phyloP scores from a whole-genome alignment of 345 rosid genomes.

The Salix udensis region DNA sequence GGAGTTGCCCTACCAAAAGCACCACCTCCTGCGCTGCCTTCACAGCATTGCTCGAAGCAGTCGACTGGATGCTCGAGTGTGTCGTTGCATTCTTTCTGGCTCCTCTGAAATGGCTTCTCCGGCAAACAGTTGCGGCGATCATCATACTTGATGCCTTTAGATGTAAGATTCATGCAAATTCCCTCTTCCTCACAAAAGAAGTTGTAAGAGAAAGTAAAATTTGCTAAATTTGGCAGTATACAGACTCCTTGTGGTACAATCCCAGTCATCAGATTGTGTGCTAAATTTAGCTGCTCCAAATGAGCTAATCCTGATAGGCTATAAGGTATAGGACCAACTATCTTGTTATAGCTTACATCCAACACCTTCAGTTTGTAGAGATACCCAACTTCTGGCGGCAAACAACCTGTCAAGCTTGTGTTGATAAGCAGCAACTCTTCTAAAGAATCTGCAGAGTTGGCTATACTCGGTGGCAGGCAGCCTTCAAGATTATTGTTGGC shows the following conservation, averaged over 20 bases:
- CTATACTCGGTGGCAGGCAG: constrained; percentile 70
- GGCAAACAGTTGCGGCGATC: constrained; percentile 77
- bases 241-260: constrained; percentile 64
- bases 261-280: constrained; percentile 70
- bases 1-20: constrained; percentile 11
- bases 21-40: not conserved
- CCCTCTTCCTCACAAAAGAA: constrained; percentile 84
- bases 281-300: constrained; percentile 65
- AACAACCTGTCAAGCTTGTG: constrained; percentile 71
- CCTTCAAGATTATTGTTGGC: constrained; percentile 82
- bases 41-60: constrained; percentile 49
- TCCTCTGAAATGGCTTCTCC: constrained; percentile 65
- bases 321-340: constrained; percentile 82
- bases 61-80: constrained; percentile 67
- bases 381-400: constrained; percentile 80
- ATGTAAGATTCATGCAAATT: constrained; percentile 58
- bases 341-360: constrained; percentile 67
- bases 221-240: constrained; percentile 53
- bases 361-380: constrained; percentile 69
- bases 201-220: constrained; percentile 68
- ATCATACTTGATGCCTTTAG: constrained; percentile 50
- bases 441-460: constrained; percentile 55
- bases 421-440: constrained; percentile 75
- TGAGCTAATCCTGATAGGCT: constrained; percentile 73
- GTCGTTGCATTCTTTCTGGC: constrained; percentile 49